Base-by-base conservation (phyloP, 495 filamentous ascomycete species). In the Penicillium fimorum region DNA sequence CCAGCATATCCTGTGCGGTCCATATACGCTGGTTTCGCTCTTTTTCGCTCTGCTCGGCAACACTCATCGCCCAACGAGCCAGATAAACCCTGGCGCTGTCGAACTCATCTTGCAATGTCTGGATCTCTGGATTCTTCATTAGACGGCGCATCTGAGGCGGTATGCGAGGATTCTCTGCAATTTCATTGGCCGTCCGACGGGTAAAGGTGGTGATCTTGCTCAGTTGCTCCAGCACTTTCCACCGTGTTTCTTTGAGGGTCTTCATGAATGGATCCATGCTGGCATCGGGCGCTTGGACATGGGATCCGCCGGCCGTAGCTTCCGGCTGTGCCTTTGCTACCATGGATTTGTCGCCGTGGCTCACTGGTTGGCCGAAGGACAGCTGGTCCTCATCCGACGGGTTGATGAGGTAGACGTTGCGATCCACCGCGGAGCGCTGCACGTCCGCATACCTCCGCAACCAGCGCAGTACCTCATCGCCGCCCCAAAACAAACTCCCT, bases 201-300 rank as follows among this genome's bases (percentile, higher is more conserved):
- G 95, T 96, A 62, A 97, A 96, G 0, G 90, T 96, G 2, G 95
- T 98, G 22, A 98, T 95, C 67, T 96, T 91, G 74, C 90, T 93
- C 53, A 98, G 84, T 69, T 91, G 90, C 74, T 98, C 93, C 67
- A 98, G 77, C 45, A 98, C 85, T 56, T 89, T 96, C 94, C 94
- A 98, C 49, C 91, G 82, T 2, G 95, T 91, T 71, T 97, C 92
- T 70, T 97, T 98, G 57, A 97, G 78, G 24, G 92, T 91, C 74
- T 96, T 96, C 61, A 87, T 92, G 42, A 97, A 84, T 1, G 94
- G 93, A 67, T 98, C 94, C 91, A 96, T 96, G n/a, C 83, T 83
- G 5, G 81, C 91, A 65, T 94, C 85, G 55, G 76, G 82, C 42
- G 63, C 60, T 24, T 52, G 57, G 18, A 70, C 74, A 20, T 55